Evolutionary conservation across 805 yeast species (phyloP).

Genomic region (Yarrowia sp.): DNA sequence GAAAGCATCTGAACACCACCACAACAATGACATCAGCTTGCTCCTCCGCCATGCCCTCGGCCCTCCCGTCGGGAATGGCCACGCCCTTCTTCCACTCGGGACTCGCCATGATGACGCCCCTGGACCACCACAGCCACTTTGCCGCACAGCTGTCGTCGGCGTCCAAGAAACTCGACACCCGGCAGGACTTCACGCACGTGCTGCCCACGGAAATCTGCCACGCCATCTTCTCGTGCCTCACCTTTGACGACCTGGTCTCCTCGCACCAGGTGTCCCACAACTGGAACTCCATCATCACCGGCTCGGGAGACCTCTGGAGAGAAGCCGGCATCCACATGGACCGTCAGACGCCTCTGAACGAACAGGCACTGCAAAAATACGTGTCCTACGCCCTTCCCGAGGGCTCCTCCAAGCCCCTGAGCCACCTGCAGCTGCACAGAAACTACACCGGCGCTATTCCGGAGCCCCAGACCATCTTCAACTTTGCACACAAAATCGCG

Average conservation of each 20-base stretch:
- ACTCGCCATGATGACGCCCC: slow-evolving; percentile 8
- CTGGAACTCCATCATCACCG: slow-evolving; percentile 24
- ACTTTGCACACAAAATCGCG: slow-evolving; percentile 6
- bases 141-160: slow-evolving; percentile 18
- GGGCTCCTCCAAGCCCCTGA: not conserved
- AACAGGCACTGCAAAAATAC: slow-evolving; percentile 9
- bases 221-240: slow-evolving; percentile 18
- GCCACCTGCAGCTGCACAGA: slow-evolving; percentile 29
- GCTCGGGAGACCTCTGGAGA: slow-evolving; percentile 26
- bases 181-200: not conserved
- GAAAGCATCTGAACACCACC: too few relatives aligned
- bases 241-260: slow-evolving; percentile 28
- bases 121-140: slow-evolving; percentile 30
- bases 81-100: slow-evolving; percentile 27
- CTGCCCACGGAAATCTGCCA: slow-evolving; percentile 36
- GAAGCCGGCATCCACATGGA: slow-evolving; percentile 18
- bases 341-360: slow-evolving; percentile 2
- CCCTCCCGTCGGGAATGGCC: slow-evolving; percentile 32
- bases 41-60: slow-evolving; percentile 22
- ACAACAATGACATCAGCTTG: slow-evolving; percentile 12
- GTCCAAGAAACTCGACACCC: slow-evolving; percentile 22
- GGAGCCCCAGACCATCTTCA: not conserved
- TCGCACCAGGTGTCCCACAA: slow-evolving; percentile 22
- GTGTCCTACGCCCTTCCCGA: slow-evolving; percentile 12
- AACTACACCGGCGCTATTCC: slow-evolving; percentile 6